Percentiles rank a stretch among this genome's conserved stretches.
phyloP scores from a whole-genome alignment of 805 yeast genomes.

The Saturnispora sanitii region DNA sequence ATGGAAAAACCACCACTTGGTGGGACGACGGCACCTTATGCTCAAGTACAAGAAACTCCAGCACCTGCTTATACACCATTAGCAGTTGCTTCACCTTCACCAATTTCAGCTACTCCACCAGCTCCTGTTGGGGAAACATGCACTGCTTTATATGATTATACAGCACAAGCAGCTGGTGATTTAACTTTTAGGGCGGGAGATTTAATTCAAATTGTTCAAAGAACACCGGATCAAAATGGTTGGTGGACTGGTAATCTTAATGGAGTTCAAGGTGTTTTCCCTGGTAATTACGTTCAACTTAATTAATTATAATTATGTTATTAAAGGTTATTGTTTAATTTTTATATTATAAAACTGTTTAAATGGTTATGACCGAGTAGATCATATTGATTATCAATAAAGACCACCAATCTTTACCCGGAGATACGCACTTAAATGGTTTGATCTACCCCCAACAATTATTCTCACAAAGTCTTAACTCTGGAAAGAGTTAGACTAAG shows the following conservation, averaged over 20 bases:
- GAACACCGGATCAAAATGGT: constrained; percentile 77
- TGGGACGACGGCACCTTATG: constrained; percentile 21
- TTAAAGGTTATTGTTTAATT: too few relatives aligned
- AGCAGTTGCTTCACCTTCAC: constrained; percentile 29
- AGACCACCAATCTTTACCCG: constrained; percentile 3
- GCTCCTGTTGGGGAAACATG: constrained; percentile 46
- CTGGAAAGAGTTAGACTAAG: background rate
- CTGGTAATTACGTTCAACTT: constrained; percentile 90
- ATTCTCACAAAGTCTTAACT: too few relatives aligned
- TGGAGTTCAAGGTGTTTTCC: constrained; percentile 86
- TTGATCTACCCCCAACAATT: constrained; percentile 3
- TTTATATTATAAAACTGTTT: too few relatives aligned
- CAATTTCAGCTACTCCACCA: constrained; percentile 30
- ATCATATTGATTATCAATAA: background rate
- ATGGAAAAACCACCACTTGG: background rate
- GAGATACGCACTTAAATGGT: constrained; percentile 10
- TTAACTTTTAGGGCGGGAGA: constrained; percentile 82
- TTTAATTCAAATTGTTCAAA: constrained; percentile 69
- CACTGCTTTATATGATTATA: constrained; percentile 84
- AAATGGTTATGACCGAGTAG: constrained; percentile 10
- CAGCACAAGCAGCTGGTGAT: constrained; percentile 92
- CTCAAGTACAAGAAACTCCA: constrained; percentile 18
- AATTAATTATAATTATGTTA: too few relatives aligned
- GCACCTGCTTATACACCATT: constrained; percentile 7
- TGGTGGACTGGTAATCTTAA: constrained; percentile 96